Base-by-base conservation (phyloP, 2,329 filamentous ascomycete species). In the Didymosphaeria variabile region DNA sequence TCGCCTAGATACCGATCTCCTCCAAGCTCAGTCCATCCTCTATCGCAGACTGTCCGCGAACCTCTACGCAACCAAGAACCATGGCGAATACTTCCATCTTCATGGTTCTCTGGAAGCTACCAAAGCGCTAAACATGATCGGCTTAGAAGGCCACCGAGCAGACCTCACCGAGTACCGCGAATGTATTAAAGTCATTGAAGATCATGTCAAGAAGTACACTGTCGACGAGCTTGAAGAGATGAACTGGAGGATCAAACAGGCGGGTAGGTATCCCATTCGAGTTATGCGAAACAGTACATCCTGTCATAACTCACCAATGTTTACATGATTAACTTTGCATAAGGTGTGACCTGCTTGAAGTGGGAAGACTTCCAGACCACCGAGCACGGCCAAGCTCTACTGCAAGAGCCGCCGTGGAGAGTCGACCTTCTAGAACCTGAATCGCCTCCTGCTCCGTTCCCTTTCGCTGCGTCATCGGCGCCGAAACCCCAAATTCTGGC, bases 31-130 rank as follows among this genome's bases (percentile, higher is more conserved):
- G 72, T 91, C 90, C 2, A 87, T 88, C 63, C 80, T 87, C 7
- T 93, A 93, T 72, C 86, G 90, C 10, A 87, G 90, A 62, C 83
- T 92, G 76, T 91, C 90, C 12, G 90, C 90, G 15, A 91, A 91
- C 62, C 78, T 92, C 1, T 92, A 92, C 77, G 83, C 85, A 68
- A 91, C 90, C 9, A 88, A 87, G 72, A 84, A 82, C n/a, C 78
- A 82, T 1, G 86, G 85, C n/a, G 83, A 89, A 71, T 92, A 87
- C 70, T 93, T 91, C 71, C 90, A 93, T 70, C 90, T 92, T 29
- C 90, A 92, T 72, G 90, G 90, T 47, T 92, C 90, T 0, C 78
- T 93, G 0, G 90, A 92, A 67, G 90, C 90, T 3, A 88, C 86
- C 10, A 89, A 85, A 8, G 90, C 89, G 0, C 79, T 92, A 31